Base-by-base conservation (phyloP, 73 alveolate species). In the Diophrys sp. region DNA sequence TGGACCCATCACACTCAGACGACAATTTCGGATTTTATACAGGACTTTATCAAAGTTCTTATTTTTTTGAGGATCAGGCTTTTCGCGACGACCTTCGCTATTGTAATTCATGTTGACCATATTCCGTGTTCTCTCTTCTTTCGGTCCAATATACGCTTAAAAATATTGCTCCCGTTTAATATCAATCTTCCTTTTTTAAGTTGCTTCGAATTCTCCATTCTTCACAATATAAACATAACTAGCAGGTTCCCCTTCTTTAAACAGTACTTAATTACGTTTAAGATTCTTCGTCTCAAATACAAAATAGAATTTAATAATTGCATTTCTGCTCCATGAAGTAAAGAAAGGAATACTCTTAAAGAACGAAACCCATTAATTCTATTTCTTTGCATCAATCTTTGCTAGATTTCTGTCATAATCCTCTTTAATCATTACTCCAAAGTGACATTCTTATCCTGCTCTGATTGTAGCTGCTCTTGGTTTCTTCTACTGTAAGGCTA, bases 401-500 rank as follows among this genome's bases (percentile, higher is more conserved):
- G 44, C 31, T 8, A 80, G 74, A 0, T 56, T 79, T 77, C 82
- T 80, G 56, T 73, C 73, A 54, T 56, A 87, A 54, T 87, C 89
- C 29, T 56, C 73, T 75, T 87, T 67, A 29, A 56, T 54, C 84
- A 87, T 70, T 2, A 71, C 81, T 23, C 88, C 94, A 53, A 87
- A 87, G 56, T 81, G 88, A 62, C 91, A 81, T 27, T 75, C 89
- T n/a, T 68, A 75, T n/a, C 44, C 56, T 24, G 90, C 83, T 54
- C 82, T 54, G 29, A 87, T 87, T 0, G 94, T 82, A 0, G 94
- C 94, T 23, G 94, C 94, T 68, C 94, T 75, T 1, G 92, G 94
- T 56, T 90, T 87, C 32, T 87, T 82, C 27, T 72, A 82, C 0
- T 85, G 67, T 14, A 90, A 67, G 29, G 96, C 96, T 29, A 87